Evolutionary conservation across 192 early-diverging fungal genomes (phyloP).

Genomic region (Coemansia sp.): DNA sequence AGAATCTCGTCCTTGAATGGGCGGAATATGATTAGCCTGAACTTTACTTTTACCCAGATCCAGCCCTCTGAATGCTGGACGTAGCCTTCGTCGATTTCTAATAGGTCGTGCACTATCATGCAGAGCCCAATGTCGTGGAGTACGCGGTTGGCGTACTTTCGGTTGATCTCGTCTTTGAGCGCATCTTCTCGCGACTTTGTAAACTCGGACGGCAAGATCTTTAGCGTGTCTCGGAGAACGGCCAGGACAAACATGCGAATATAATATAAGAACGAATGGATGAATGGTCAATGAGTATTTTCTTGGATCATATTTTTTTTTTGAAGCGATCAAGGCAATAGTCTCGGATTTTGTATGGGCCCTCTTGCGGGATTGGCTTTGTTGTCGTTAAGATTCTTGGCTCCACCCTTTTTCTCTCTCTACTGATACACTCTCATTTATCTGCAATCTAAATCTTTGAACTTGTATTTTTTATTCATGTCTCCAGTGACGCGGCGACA

Average conservation of each 20-base stretch:
- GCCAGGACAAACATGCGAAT: constrained; percentile 88
- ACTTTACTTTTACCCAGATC: constrained; percentile 73
- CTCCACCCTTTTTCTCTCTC: not conserved
- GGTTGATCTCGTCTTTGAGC: constrained; percentile 86
- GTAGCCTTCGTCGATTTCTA: constrained; percentile 82
- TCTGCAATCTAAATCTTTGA: constrained; percentile 4
- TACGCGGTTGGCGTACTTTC: constrained; percentile 88
- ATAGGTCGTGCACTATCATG: constrained; percentile 80
- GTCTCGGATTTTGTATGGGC: not conserved
- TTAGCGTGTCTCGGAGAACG: constrained; percentile 82
- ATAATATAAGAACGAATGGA: constrained; percentile 2
- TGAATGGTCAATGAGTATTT: not conserved
- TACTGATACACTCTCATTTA: not conserved
- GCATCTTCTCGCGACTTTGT: constrained; percentile 74
- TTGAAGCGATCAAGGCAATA: not conserved
- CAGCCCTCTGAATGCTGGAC: constrained; percentile 86
- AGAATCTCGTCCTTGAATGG: constrained; percentile 91
- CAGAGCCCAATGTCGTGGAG: constrained; percentile 91
- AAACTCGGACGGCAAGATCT: constrained; percentile 81
- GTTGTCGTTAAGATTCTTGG: not conserved
- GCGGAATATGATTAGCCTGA: constrained; percentile 87
- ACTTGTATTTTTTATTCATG: constrained; percentile 11
- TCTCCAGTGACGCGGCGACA: constrained; percentile 32
- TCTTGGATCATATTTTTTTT: not conserved
- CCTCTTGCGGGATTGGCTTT: too few species aligned